A percentile compares a stretch with the other conserved stretches of the same genome.
These are phyloP conservation scores for Celoporthe dispersa DNA, from an alignment of 2,329 filamentous ascomycete genomes.

Conservation along the genomic window DNA sequence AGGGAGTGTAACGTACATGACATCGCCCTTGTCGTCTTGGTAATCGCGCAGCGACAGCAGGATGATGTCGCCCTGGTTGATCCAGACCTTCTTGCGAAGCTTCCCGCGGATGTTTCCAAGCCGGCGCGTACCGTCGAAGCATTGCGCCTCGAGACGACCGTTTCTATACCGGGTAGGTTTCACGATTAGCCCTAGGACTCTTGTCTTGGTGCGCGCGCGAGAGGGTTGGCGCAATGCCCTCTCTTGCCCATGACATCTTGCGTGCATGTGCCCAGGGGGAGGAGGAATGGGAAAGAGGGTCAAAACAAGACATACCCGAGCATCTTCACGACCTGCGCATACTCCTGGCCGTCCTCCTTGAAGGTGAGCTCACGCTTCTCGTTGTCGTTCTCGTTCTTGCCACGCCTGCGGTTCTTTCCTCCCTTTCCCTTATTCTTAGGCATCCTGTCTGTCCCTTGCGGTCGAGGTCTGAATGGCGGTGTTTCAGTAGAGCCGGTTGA, in stretches of 20 bases:
- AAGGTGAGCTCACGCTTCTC: slow-evolving; percentile 82
- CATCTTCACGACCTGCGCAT: slow-evolving; percentile 86
- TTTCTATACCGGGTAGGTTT: slow-evolving; percentile 50
- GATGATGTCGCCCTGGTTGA: slow-evolving; percentile 97
- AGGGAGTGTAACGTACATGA: slow-evolving; percentile 54
- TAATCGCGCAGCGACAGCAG: slow-evolving; percentile 80
- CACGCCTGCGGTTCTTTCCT: slow-evolving; percentile 32
- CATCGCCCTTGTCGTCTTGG: slow-evolving; percentile 88
- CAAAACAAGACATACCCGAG: slow-evolving; percentile 56
- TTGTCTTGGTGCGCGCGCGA: neutral
- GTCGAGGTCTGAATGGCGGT: neutral
- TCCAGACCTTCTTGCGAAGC: slow-evolving; percentile 99
- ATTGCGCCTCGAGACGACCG: slow-evolving; percentile 88
- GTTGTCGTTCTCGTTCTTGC: slow-evolving; percentile 82
- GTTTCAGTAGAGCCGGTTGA: slow-evolving; percentile 48
- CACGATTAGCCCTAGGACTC: neutral
- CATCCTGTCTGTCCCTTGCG: slow-evolving; percentile 13
- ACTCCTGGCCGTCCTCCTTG: slow-evolving; percentile 76
- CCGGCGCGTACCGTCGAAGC: slow-evolving; percentile 92
- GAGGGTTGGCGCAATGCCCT: neutral
- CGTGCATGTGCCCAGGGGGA: too few species aligned
- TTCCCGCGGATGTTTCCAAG: slow-evolving; percentile 78
- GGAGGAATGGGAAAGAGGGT: neutral
- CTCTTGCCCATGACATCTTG: neutral
- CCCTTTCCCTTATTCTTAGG: slow-evolving; percentile 33